Conservation (phyloP, 129 eudicot species). For the Helianthus tuberosus region DNA sequence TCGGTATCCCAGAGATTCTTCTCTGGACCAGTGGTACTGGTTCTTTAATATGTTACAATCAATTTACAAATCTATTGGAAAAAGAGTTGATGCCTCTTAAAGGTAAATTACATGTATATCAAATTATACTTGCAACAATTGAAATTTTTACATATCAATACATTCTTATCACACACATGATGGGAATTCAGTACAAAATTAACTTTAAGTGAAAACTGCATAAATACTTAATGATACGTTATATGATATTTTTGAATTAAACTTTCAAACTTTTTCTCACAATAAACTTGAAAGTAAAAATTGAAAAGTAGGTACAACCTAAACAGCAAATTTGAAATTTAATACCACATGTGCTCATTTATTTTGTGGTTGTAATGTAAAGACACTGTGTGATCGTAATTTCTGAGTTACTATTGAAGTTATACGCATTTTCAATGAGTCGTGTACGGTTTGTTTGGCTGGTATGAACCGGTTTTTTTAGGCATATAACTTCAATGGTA, state of each 20-base stretch:
- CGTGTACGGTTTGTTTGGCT: no score
- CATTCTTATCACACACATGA: no score
- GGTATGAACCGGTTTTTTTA: no score
- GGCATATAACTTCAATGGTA: no score
- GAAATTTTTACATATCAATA: neutral
- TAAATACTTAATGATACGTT: no score
- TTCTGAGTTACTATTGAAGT: neutral
- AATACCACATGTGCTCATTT: neutral
- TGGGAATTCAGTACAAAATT: no score
- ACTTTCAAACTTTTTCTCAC: neutral
- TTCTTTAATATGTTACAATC: constrained; percentile 16
- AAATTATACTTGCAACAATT: neutral
- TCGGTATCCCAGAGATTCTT: constrained; percentile 29
- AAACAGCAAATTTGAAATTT: neutral
- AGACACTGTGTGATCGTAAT: neutral
- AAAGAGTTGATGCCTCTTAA: constrained; percentile 39
- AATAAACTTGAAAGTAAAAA: neutral
- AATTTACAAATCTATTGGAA: constrained; percentile 28
- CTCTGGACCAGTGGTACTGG: constrained; percentile 35
- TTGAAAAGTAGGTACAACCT: no score
- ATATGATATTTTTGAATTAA: neutral
- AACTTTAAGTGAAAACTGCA: no score
- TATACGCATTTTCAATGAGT: no score
- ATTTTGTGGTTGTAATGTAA: neutral
- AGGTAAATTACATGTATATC: constrained; percentile 22